Percentiles rank a stretch among this genome's conserved stretches.
These are phyloP conservation scores for Cyphellophora attinorum DNA, from an alignment of 2,329 filamentous ascomycete genomes.

Conservation along the genomic window DNA sequence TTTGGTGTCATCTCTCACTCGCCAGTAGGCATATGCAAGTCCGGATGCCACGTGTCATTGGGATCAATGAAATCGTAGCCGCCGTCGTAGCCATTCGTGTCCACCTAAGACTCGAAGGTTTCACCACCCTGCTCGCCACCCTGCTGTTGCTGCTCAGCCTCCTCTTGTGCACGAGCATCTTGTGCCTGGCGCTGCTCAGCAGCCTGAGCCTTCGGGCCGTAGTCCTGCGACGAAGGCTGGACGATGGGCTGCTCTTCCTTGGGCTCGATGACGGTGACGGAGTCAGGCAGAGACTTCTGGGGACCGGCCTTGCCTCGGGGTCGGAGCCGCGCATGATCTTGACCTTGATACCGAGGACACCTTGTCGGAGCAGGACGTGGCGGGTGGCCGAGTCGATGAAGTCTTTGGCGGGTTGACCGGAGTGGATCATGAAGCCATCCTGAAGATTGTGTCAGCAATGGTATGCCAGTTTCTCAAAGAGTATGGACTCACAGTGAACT, in stretches of 20 bases:
- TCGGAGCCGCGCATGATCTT: slow-evolving; percentile 99
- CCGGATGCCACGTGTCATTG: no score
- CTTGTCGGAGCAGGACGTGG: slow-evolving; percentile 98
- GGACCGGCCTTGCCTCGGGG: slow-evolving; percentile 98
- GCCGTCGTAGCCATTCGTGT: no score
- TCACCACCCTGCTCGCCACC: slow-evolving; percentile 20
- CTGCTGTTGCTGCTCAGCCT: slow-evolving; percentile 29
- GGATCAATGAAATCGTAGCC: no score
- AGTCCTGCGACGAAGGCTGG: slow-evolving; percentile 95
- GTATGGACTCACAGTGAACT: slow-evolving; percentile 82
- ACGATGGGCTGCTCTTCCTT: slow-evolving; percentile 97
- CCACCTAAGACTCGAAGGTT: no score
- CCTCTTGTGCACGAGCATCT: slow-evolving; percentile 49
- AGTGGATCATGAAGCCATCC: slow-evolving; percentile 99
- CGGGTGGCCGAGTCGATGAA: slow-evolving; percentile 98
- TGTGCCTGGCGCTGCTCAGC: slow-evolving; percentile 38
- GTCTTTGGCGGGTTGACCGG: slow-evolving; percentile 97
- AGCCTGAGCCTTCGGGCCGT: slow-evolving; percentile 80
- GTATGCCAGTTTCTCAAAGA: neutral
- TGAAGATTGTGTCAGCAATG: slow-evolving; percentile 19
- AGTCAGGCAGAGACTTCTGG: slow-evolving; percentile 94
- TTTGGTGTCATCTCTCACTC: no score
- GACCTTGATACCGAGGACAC: slow-evolving; percentile 99
- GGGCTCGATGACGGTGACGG: slow-evolving; percentile 99
- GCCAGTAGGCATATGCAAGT: no score